Evolutionary conservation across 306 rosid species (phyloP).

Genomic region (Mimosa pudica): DNA sequence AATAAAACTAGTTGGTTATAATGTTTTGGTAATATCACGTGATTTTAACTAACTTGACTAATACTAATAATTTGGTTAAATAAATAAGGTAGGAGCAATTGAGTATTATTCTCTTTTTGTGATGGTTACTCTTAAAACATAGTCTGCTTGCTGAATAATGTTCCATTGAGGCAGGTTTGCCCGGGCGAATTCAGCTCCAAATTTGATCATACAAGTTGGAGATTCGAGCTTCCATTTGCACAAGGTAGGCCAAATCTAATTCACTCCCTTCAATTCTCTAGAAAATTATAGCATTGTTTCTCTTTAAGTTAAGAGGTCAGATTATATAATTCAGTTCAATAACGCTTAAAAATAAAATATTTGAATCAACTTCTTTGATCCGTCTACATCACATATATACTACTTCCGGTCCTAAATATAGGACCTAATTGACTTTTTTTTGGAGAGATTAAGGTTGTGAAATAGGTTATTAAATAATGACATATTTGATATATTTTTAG

Average conservation of each 20-base stretch:
- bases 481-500: too few species aligned
- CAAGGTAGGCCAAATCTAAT: conserved; percentile 57
- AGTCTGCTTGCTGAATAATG: neutral
- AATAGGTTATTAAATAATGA: too few species aligned
- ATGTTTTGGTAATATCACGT: too few species aligned
- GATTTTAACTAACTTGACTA: too few species aligned
- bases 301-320: neutral
- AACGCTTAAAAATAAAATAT: neutral
- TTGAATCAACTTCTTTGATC: neutral
- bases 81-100: too few species aligned
- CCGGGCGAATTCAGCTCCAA: conserved; percentile 42
- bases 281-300: neutral
- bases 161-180: conserved; percentile 57
- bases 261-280: neutral
- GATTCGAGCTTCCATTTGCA: conserved; percentile 76
- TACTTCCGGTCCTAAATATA: too few species aligned
- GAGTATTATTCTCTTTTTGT: neutral
- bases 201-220: conserved; percentile 69
- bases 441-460: too few species aligned
- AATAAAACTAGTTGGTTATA: too few species aligned
- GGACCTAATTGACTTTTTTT: too few species aligned
- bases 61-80: too few species aligned
- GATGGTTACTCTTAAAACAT: neutral
- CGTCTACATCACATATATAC: neutral
- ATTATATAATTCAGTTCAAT: neutral